Conservation (phyloP, 2,329 filamentous ascomycete species). For the Trichophyton schoenleinii region DNA sequence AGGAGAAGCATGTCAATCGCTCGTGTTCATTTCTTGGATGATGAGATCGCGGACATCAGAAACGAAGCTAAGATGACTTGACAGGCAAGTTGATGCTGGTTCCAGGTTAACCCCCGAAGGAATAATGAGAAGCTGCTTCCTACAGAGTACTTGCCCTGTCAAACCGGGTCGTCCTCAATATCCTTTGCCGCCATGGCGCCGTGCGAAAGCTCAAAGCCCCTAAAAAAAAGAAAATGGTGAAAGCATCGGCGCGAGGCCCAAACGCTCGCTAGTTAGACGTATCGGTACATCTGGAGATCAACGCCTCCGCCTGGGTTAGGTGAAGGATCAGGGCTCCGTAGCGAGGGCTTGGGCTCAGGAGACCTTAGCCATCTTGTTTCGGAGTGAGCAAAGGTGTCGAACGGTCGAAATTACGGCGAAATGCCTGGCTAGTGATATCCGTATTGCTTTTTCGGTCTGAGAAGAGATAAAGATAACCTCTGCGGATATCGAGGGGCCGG, state of each 20-base stretch:
- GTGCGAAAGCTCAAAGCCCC: neutral
- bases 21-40: neutral
- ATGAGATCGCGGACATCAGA: neutral
- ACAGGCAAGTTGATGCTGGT: neutral
- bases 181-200: neutral
- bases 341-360: neutral
- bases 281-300: neutral
- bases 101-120: neutral
- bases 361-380: neutral
- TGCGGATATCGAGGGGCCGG: neutral
- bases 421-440: neutral
- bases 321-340: neutral
- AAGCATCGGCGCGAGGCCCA: neutral
- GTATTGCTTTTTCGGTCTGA: neutral
- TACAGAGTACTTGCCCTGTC: neutral
- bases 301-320: neutral
- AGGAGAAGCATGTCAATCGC: neutral
- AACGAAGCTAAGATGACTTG: neutral
- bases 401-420: neutral
- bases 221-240: neutral
- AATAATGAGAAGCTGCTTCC: neutral
- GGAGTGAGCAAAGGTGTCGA: neutral
- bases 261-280: neutral
- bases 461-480: neutral
- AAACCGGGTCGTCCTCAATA: neutral